Evolutionary conservation across 495 filamentous ascomycete genomes (phyloP).

Genomic region (Penicillium parvum): DNA sequence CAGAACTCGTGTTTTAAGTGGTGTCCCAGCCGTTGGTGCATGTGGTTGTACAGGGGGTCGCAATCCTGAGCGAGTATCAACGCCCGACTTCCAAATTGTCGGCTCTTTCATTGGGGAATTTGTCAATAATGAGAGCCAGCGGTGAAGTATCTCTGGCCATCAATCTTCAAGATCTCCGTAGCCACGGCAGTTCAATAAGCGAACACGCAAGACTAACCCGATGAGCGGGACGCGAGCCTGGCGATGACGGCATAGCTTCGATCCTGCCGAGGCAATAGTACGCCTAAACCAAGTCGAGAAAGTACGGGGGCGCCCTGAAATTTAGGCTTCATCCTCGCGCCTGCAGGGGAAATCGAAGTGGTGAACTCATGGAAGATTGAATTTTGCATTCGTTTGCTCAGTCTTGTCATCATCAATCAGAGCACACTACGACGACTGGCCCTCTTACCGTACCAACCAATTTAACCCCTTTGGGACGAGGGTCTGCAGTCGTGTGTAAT

Average conservation of each 20-base stretch:
- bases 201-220: conserved; percentile 2
- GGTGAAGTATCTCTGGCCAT: too few species aligned
- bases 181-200: not conserved
- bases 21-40: conserved; percentile 19
- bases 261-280: conserved; percentile 14
- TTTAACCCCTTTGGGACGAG: conserved; percentile 17
- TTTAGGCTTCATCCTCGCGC: conserved; percentile 8
- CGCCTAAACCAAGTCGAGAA: conserved; percentile 3
- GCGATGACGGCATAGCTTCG: conserved; percentile 26
- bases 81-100: too few species aligned
- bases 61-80: too few species aligned
- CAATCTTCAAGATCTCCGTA: too few species aligned
- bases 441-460: not conserved
- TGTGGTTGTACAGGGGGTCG: conserved; percentile 7
- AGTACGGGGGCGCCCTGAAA: not conserved
- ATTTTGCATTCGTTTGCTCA: not conserved
- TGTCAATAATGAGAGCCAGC: too few species aligned
- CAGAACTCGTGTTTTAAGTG: conserved; percentile 3
- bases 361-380: not conserved
- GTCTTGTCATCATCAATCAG: not conserved
- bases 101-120: too few species aligned
- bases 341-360: conserved; percentile 4
- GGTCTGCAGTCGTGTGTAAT: not conserved
- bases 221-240: conserved; percentile 23
- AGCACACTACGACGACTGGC: not conserved